Evolutionary conservation across 441 rosid genomes (phyloP).

Genomic region (Erodium texanum): DNA sequence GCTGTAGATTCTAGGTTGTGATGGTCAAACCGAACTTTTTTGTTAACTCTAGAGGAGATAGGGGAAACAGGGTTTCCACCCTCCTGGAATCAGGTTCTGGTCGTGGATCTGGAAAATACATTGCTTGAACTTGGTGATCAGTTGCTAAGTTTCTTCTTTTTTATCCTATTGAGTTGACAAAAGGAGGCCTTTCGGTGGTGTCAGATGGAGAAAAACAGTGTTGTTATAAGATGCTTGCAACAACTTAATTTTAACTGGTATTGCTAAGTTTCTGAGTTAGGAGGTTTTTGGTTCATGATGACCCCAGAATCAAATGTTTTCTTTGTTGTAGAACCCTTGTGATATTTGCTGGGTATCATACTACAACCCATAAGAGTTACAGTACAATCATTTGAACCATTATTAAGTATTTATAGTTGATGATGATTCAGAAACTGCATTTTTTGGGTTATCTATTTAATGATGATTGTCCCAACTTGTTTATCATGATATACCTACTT

Average conservation of each 20-base stretch:
- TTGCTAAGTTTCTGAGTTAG: background rate
- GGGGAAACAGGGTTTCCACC: no score
- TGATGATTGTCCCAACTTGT: background rate
- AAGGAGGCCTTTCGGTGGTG: background rate
- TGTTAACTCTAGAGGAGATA: no score
- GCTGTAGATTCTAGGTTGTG: background rate
- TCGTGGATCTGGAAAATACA: constrained; percentile 1
- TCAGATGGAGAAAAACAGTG: background rate
- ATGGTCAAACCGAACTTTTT: no score
- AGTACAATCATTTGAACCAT: background rate
- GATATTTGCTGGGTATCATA: background rate
- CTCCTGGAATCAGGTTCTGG: background rate
- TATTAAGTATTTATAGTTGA: background rate
- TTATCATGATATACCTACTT: background rate
- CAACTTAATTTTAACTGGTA: background rate
- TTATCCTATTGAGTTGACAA: background rate
- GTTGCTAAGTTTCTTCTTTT: background rate
- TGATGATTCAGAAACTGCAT: background rate
- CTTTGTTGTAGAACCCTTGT: background rate
- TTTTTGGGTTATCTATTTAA: background rate
- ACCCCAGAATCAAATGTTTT: background rate
- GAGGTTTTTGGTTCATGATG: no score
- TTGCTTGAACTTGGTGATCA: background rate
- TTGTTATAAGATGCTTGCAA: no score
- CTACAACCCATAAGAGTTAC: background rate